Evolutionary conservation across 768 basidiomycete species (phyloP).

Genomic region (Antrodiella citrinella): DNA sequence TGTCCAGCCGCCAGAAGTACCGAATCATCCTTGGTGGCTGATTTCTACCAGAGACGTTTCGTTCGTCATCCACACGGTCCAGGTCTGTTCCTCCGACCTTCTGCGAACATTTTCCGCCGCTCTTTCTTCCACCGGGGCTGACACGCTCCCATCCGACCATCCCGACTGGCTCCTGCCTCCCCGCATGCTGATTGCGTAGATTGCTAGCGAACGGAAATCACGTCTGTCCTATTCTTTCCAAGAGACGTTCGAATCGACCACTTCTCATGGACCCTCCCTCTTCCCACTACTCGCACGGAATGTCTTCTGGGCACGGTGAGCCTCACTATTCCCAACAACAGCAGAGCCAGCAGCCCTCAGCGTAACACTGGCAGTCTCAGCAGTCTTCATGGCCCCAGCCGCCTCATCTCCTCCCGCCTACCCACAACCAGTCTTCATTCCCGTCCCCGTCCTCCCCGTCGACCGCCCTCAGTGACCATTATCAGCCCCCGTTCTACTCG

Average conservation of each 20-base stretch:
- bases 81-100: neutral
- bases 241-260: neutral
- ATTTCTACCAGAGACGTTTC: no score
- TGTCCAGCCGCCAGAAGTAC: no score
- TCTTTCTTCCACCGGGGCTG: neutral
- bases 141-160: neutral
- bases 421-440: conserved; percentile 22
- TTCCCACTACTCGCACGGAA: conserved; percentile 17
- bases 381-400: conserved; percentile 24
- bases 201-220: neutral
- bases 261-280: conserved; percentile 20
- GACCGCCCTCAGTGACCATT: conserved; percentile 24
- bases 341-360: neutral
- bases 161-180: neutral
- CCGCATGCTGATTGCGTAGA: neutral
- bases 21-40: no score
- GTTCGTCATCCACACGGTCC: neutral
- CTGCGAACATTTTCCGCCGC: neutral
- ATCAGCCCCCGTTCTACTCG: conserved; percentile 16
- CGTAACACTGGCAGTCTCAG: conserved; percentile 24
- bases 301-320: conserved; percentile 19
- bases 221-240: neutral
- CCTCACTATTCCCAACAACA: conserved; percentile 26
- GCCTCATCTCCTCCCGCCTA: conserved; percentile 22
- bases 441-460: conserved; percentile 26